A percentile compares a stretch with the other conserved stretches of the same genome.
phyloP scores from a whole-genome alignment of 495 filamentous ascomycete species.

The Pseudomonodictys pantanalensis region DNA sequence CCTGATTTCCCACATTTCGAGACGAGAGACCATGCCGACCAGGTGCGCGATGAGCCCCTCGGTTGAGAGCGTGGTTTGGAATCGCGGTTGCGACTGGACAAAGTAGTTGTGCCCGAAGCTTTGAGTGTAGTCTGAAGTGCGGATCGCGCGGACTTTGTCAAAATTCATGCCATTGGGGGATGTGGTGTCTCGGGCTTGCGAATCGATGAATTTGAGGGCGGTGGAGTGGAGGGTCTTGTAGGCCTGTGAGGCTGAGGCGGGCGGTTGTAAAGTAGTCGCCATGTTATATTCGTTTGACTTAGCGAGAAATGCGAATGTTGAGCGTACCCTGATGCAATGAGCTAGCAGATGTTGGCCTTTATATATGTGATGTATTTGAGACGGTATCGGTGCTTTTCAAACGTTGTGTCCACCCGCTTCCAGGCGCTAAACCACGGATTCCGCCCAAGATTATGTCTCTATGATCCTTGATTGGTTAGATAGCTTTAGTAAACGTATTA shows the following conservation, averaged over 20 bases:
- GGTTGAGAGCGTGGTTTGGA: conserved; percentile 1
- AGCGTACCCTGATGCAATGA: too few relatives aligned
- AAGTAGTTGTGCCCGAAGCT: conserved; percentile 30
- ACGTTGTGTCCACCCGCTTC: too few relatives aligned
- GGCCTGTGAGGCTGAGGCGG: background rate
- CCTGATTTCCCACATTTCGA: conserved; percentile 21
- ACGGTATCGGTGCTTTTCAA: too few relatives aligned
- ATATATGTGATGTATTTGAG: too few relatives aligned
- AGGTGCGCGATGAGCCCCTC: conserved; percentile 25
- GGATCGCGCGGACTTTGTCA: background rate
- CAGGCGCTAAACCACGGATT: too few relatives aligned
- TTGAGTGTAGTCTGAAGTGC: background rate
- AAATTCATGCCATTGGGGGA: background rate
- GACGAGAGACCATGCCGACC: conserved; percentile 3
- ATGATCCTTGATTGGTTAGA: too few relatives aligned
- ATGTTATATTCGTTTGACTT: background rate
- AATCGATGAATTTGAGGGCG: background rate
- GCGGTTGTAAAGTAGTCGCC: background rate
- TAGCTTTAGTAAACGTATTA: too few relatives aligned
- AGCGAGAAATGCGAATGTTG: background rate
- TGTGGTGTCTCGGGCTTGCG: background rate
- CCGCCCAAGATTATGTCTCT: too few relatives aligned
- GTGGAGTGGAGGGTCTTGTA: conserved; percentile 20
- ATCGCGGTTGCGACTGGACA: conserved; percentile 10
- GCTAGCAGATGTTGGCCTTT: too few relatives aligned